These are phyloP conservation scores for Kitagawia praeruptora DNA, from an alignment of 129 eudicot species.

Conservation along the genomic window DNA sequence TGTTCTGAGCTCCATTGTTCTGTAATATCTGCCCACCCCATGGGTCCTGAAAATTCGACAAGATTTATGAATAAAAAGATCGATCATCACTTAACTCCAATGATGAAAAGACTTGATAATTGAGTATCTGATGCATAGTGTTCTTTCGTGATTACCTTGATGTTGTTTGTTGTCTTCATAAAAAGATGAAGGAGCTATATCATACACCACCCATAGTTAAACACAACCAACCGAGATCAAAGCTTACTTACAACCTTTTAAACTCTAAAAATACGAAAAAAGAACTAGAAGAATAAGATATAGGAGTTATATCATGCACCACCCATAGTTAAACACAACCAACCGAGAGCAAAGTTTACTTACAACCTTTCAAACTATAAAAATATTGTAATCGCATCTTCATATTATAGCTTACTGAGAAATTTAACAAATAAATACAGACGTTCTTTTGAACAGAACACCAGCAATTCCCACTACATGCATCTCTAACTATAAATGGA, in stretches of 20 bases:
- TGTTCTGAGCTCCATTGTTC: slow-evolving; percentile 16
- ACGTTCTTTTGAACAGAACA: not conserved
- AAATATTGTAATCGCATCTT: not conserved
- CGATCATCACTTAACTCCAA: too few relatives aligned
- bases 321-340: not conserved
- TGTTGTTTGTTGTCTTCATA: too few relatives aligned
- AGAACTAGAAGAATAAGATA: not conserved
- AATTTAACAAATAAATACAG: not conserved
- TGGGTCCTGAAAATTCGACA: too few relatives aligned
- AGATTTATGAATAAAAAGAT: too few relatives aligned
- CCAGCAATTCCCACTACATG: not conserved
- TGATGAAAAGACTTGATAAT: too few relatives aligned
- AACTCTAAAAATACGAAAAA: not conserved
- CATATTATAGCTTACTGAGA: not conserved
- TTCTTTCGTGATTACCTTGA: too few relatives aligned
- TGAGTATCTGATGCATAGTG: too few relatives aligned
- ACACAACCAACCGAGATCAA: not conserved
- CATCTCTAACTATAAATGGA: not conserved
- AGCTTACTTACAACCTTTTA: not conserved
- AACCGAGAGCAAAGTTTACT: not conserved
- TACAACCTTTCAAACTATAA: not conserved
- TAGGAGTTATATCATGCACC: not conserved
- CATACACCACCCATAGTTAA: not conserved
- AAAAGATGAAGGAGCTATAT: not conserved
- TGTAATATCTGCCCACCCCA: slow-evolving; percentile 21